These are phyloP conservation scores for Cucurbita argyrosperma DNA, from an alignment of 306 rosid genomes.

Conservation along the genomic window DNA sequence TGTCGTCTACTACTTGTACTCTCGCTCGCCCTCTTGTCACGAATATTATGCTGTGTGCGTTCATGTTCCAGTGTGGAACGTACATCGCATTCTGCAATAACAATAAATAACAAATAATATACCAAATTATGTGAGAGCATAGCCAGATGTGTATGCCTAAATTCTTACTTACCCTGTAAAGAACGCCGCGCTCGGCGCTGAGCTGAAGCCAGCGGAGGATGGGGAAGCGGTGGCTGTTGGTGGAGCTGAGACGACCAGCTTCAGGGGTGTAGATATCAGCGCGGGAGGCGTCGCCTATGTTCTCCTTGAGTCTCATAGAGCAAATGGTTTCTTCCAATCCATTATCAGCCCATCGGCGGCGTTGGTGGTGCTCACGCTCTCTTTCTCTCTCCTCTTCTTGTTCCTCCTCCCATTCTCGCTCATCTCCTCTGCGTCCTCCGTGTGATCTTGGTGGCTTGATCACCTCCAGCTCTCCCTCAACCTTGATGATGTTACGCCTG, in stretches of 20 bases:
- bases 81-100: conserved; percentile 34
- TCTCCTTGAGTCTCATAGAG: conserved; percentile 11
- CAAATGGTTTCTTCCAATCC: conserved; percentile 27
- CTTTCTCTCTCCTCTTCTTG: neutral
- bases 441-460: conserved; percentile 20
- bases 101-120: neutral
- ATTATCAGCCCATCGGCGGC: neutral
- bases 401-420: conserved; percentile 3
- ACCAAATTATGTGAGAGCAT: too few species aligned
- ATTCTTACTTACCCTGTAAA: conserved; percentile 11
- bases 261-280: conserved; percentile 26
- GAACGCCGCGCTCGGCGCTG: conserved; percentile 26
- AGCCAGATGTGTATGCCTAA: neutral
- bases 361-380: neutral
- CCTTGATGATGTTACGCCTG: conserved; percentile 27
- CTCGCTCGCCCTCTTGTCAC: conserved; percentile 36
- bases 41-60: conserved; percentile 32
- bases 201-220: conserved; percentile 20
- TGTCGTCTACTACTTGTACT: conserved; percentile 33
- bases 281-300: conserved; percentile 17
- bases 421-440: neutral
- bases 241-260: conserved; percentile 22
- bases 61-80: conserved; percentile 42
- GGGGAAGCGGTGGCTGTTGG: conserved; percentile 22
- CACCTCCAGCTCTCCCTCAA: conserved; percentile 15